A percentile compares a stretch with the other conserved stretches of the same genome.
Conservation (phyloP, 257 asterid genomes). For the Gynochthodes officinalis region DNA sequence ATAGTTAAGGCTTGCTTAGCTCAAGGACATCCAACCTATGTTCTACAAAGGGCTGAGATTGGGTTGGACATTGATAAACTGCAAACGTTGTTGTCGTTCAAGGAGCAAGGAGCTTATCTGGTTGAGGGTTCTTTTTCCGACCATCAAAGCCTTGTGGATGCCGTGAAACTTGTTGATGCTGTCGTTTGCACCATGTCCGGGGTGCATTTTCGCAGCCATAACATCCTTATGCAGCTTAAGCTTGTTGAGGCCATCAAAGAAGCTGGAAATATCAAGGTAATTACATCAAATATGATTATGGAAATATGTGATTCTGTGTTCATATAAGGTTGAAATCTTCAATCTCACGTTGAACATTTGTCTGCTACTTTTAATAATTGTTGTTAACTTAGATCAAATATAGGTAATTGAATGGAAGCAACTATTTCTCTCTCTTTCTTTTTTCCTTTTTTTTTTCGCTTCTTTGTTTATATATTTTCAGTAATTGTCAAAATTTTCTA, state of each 20-base stretch:
- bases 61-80: conserved; percentile 72
- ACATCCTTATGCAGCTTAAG: conserved; percentile 63
- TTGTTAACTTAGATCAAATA: too few species aligned
- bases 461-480: too few species aligned
- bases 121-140: conserved; percentile 70
- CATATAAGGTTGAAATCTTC: too few species aligned
- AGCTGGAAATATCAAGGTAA: conserved; percentile 83
- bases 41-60: conserved; percentile 62
- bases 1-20: conserved; percentile 72
- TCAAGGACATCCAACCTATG: conserved; percentile 62
- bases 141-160: conserved; percentile 66
- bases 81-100: conserved; percentile 55
- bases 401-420: too few species aligned
- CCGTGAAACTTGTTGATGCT: conserved; percentile 71
- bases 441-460: too few species aligned
- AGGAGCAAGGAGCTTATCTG: conserved; percentile 62
- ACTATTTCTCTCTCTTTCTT: too few species aligned
- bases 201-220: conserved; percentile 72
- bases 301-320: too few species aligned
- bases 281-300: neutral
- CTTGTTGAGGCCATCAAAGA: conserved; percentile 75
- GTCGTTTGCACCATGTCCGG: conserved; percentile 89
- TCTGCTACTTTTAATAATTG: too few species aligned
- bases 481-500: too few species aligned
- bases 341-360: too few species aligned